Base-by-base conservation (phyloP, 2,329 filamentous ascomycete genomes). In the Xylaria sp. region DNA sequence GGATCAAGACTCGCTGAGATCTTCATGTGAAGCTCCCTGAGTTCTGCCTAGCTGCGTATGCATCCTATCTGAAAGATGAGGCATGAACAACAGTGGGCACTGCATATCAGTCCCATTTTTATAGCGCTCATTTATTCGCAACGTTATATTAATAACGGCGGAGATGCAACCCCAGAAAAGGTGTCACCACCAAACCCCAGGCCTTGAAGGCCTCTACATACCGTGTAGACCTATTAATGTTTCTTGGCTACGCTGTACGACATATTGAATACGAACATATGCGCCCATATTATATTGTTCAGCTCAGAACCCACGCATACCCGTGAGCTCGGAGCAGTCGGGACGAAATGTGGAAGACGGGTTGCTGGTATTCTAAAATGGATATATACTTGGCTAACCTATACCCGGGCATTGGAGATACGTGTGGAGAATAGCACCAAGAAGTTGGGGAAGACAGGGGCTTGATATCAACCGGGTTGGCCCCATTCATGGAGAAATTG, bases 401-500 rank as follows among this genome's bases (percentile, higher is more conserved):
- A 31, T 31, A 33, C 39, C 49, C 42, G 20, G 55, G 33, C 42
- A 49, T 44, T 29, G n/a, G 61, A 47, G 44, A 60, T 61, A 58
- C 20, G 33, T 59, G 61, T 63, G 65, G 63, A 65, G 67, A 57
- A 63, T 22, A 3, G 53, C 29, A 49, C 51, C 11, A 58, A 61
- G 42, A 65, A 50, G 63, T 66, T 57, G 65, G 59, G 61, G 68
- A 68, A 65, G 56, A 66, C 63, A 62, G 58, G 60, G 65, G 51
- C n/a, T 15, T 33, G 60, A 69, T 47, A 65, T 67, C 65, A 70
- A 57, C 69, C 68, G 65, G 47, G 39, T 42, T 45, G 11, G 49
- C 63, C 65, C 68, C 63, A 70, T 70, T 68, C 49, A 51, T 71
- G 69, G 69, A 66, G 29, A 68, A 70, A 68, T 53, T 66, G 5